Conservation (phyloP, 495 filamentous ascomycete genomes). For the Penicillium fimorum region DNA sequence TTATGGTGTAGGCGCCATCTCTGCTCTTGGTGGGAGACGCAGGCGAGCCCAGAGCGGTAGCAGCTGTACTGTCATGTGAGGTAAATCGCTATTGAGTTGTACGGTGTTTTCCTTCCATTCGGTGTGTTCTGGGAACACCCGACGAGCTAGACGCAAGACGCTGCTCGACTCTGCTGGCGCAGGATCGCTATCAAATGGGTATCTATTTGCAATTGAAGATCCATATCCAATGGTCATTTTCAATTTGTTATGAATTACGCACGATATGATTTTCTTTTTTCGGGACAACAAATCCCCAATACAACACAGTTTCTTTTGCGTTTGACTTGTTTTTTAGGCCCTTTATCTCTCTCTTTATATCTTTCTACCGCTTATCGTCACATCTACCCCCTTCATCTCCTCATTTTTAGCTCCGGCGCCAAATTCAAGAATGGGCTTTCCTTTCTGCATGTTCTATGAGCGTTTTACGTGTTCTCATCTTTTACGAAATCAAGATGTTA, state of each 20-base stretch:
- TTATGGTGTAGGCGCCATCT: conserved; percentile 26
- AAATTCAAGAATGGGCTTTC: conserved; percentile 1
- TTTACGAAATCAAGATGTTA: neutral
- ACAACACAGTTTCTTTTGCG: neutral
- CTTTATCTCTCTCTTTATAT: neutral
- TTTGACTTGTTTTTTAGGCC: neutral
- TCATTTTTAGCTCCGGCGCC: neutral
- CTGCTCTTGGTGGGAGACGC: conserved; percentile 34
- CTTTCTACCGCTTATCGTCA: neutral
- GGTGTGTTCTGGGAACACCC: conserved; percentile 9
- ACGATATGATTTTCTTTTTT: conserved; percentile 1
- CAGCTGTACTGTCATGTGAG: conserved; percentile 56
- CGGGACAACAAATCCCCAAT: neutral
- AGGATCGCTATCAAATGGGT: conserved; percentile 14
- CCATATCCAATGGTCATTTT: neutral
- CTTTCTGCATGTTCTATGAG: neutral
- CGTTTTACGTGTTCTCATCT: neutral
- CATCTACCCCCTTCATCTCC: neutral
- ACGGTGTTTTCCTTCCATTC: neutral
- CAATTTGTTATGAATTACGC: conserved; percentile 1
- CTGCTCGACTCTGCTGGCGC: conserved; percentile 13
- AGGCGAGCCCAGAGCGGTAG: conserved; percentile 56
- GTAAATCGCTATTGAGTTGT: neutral
- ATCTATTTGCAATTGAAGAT: neutral
- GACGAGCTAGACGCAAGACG: neutral